Conservation (phyloP, 257 asterid genomes). For the Scutellaria galericulata region DNA sequence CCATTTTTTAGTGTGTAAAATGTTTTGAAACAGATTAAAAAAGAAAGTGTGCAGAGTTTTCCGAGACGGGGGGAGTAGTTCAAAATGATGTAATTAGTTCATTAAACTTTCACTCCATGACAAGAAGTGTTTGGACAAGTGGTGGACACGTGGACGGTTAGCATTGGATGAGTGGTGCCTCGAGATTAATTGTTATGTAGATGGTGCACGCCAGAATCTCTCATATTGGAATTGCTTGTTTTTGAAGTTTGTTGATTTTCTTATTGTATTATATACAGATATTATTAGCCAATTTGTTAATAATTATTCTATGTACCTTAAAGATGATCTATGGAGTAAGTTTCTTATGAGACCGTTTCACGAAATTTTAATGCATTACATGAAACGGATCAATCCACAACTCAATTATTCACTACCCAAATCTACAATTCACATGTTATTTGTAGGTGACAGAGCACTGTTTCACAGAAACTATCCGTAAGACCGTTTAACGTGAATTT, state of each 20-base stretch:
- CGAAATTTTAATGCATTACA: no score
- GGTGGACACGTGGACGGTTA: constrained; percentile 50
- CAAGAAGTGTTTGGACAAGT: constrained; percentile 47
- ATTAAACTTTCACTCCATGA: constrained; percentile 46
- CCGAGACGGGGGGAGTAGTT: no score
- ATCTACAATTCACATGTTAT: no score
- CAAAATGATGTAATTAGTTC: constrained; percentile 23
- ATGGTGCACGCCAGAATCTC: constrained; percentile 72
- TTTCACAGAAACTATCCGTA: no score
- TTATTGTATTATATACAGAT: constrained; percentile 28
- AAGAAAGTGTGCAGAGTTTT: no score
- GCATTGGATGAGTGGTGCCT: constrained; percentile 51
- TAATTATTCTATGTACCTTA: constrained; percentile 36
- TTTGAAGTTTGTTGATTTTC: constrained; percentile 50
- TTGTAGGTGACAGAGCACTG: no score
- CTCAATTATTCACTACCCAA: no score
- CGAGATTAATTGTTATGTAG: constrained; percentile 49
- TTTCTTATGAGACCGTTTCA: no score
- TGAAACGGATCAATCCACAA: no score
- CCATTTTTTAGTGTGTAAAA: no score
- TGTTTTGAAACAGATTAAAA: no score
- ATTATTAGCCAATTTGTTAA: constrained; percentile 21
- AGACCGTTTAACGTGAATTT: no score
- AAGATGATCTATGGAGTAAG: constrained; percentile 24
- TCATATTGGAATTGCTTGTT: constrained; percentile 54